Evolutionary conservation across 345 rosid species (phyloP).

Genomic region (Syzygium jambos): DNA sequence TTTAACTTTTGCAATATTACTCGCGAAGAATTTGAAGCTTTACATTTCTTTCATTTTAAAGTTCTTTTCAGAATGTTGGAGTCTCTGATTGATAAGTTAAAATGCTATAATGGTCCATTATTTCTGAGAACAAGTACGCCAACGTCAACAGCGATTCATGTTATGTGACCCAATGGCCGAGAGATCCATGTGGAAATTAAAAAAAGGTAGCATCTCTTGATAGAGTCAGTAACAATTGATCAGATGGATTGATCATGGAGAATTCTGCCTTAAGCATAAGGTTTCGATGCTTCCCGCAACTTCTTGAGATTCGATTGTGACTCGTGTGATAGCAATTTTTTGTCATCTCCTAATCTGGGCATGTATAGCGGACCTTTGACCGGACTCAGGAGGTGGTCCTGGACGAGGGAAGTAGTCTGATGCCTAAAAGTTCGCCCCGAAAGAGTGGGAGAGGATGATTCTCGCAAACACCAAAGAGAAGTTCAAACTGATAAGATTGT

Average conservation of each 20-base stretch:
- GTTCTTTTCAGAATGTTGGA: not conserved
- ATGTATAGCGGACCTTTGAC: not conserved
- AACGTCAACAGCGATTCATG: not conserved
- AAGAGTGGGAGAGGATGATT: no score
- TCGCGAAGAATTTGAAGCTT: not conserved
- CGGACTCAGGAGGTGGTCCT: not conserved
- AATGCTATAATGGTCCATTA: not conserved
- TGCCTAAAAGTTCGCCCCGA: no score
- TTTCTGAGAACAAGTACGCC: not conserved
- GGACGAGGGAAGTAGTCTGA: not conserved
- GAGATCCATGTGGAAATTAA: not conserved
- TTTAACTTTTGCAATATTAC: not conserved
- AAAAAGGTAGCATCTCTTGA: not conserved
- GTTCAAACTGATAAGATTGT: not conserved
- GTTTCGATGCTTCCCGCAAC: not conserved
- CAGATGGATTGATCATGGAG: not conserved
- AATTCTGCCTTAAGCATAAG: not conserved
- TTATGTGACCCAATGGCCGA: not conserved
- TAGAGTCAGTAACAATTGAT: not conserved
- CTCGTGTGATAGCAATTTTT: not conserved
- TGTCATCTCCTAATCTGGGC: not conserved
- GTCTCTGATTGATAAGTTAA: not conserved
- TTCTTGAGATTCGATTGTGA: not conserved
- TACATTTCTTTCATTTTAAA: not conserved
- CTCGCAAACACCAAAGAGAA: not conserved